A percentile compares a stretch with the other conserved stretches of the same genome.
These are phyloP conservation scores for Nothophytophthora sp. DNA, from an alignment of 352 stramenopile species.

Conservation along the genomic window DNA sequence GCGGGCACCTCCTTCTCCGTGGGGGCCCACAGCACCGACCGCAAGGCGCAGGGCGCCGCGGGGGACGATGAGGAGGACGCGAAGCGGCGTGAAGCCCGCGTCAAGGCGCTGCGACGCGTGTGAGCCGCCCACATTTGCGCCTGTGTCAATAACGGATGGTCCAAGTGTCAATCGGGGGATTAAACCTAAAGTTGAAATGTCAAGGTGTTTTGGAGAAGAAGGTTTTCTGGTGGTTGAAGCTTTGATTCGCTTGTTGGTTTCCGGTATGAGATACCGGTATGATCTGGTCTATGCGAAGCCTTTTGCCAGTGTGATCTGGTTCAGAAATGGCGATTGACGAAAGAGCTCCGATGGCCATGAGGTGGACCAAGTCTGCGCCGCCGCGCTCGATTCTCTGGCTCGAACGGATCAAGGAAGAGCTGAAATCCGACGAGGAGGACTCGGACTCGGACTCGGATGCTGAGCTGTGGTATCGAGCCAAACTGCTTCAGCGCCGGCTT, in stretches of 20 bases:
- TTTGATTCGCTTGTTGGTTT: too few species aligned
- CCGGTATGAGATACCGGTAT: too few species aligned
- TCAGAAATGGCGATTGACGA: too few species aligned
- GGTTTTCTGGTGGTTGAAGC: too few species aligned
- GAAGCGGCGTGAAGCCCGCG: conserved; percentile 1
- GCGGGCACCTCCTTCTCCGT: conserved; percentile 77
- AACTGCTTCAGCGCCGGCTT: background rate
- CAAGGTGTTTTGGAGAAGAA: too few species aligned
- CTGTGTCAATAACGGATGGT: too few species aligned
- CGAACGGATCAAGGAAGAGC: conserved; percentile 8
- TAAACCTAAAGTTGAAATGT: too few species aligned
- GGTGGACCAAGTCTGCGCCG: background rate
- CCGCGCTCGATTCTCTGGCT: conserved; percentile 13
- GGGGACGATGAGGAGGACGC: conserved; percentile 15
- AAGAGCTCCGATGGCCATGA: background rate
- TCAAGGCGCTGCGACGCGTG: conserved; percentile 7
- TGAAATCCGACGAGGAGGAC: conserved; percentile 3
- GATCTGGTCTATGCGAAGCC: too few species aligned
- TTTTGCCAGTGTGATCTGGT: too few species aligned
- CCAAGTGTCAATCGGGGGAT: too few species aligned
- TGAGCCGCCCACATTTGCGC: conserved; percentile 27
- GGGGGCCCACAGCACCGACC: conserved; percentile 67
- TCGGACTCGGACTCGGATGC: conserved; percentile 9
- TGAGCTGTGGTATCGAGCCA: background rate
- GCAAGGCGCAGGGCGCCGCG: conserved; percentile 27